phyloP scores from a whole-genome alignment of 345 rosid species.

The Citrus sinensis region DNA sequence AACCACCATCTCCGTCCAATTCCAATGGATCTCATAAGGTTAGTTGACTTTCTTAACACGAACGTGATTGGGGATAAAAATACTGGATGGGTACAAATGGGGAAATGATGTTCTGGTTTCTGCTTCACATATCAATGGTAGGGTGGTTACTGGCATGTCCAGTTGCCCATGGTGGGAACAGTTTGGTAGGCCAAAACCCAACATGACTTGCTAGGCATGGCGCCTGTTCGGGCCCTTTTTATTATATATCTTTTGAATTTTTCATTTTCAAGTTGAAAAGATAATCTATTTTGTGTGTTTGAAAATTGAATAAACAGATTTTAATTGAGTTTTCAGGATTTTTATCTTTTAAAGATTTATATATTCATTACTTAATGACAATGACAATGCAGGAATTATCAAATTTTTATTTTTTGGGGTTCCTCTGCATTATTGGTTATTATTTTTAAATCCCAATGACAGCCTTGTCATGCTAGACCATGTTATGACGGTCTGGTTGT shows the following conservation, averaged over 20 bases:
- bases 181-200: neutral
- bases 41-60: slow-evolving; percentile 14
- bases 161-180: neutral
- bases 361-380: neutral
- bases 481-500: neutral
- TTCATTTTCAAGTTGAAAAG: neutral
- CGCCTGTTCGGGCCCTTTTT: neutral
- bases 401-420: too few species aligned
- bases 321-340: neutral
- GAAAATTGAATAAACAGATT: neutral
- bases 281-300: neutral
- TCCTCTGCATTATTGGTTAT: neutral
- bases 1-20: slow-evolving; percentile 30
- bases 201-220: neutral
- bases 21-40: slow-evolving; percentile 54
- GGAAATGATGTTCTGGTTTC: neutral
- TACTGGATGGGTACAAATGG: neutral
- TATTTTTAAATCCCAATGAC: neutral
- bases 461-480: neutral
- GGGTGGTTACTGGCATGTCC: neutral
- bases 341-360: neutral
- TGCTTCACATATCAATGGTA: neutral
- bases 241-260: neutral
- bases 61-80: neutral
- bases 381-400: neutral